These are phyloP conservation scores for Sanguinoderma infundibulare DNA, from an alignment of 1,284 basidiomycete species.

Conservation along the genomic window DNA sequence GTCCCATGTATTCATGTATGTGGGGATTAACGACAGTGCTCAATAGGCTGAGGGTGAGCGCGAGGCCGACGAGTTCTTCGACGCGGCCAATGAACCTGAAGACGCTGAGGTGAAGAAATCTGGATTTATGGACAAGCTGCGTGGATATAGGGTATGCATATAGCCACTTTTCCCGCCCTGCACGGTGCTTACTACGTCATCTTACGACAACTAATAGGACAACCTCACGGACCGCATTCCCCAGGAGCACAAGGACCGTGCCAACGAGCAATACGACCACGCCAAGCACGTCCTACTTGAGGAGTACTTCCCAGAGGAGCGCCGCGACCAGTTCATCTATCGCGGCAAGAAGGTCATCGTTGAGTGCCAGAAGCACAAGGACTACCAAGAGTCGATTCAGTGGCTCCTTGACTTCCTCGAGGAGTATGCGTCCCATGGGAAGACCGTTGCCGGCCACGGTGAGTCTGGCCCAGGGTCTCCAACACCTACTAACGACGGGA, in stretches of 20 bases:
- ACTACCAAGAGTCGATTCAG: conserved; percentile 84
- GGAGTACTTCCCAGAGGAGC: conserved; percentile 88
- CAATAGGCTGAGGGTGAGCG: conserved; percentile 32
- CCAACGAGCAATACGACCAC: conserved; percentile 54
- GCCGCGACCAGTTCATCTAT: conserved; percentile 83
- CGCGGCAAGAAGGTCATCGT: conserved; percentile 85
- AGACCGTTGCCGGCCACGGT: conserved; percentile 47
- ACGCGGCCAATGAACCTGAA: conserved; percentile 36
- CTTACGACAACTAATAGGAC: too few relatives aligned
- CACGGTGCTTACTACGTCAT: background rate
- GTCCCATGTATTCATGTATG: background rate
- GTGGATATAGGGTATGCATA: conserved; percentile 36
- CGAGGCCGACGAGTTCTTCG: conserved; percentile 39
- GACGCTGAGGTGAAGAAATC: conserved; percentile 55
- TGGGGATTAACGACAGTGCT: background rate
- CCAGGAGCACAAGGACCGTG: conserved; percentile 63
- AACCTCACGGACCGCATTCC: conserved; percentile 57
- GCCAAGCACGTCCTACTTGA: conserved; percentile 71
- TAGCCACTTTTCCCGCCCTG: too few relatives aligned
- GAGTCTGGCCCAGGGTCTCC: background rate
- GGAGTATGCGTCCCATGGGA: conserved; percentile 78
- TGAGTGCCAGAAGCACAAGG: conserved; percentile 91
- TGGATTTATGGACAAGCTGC: conserved; percentile 53
- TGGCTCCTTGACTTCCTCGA: conserved; percentile 80
- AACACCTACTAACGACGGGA: background rate